Evolutionary conservation across 2,329 filamentous ascomycete species (phyloP).

Genomic region (Sarocladium brachiariae): DNA sequence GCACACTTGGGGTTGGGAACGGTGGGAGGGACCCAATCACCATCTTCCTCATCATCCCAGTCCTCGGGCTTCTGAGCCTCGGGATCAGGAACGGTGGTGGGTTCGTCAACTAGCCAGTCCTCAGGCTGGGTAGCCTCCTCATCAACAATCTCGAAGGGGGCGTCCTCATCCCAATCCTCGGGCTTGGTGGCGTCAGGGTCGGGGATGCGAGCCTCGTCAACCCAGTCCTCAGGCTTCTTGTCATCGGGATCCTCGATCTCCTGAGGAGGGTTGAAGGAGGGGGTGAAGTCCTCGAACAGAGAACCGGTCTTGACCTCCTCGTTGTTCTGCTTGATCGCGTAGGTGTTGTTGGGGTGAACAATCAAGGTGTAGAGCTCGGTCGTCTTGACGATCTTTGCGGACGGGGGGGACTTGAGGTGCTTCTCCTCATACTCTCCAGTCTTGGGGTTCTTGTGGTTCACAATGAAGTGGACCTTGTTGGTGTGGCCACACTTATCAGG

Average conservation of each 20-base stretch:
- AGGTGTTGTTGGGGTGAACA: constrained; percentile 94
- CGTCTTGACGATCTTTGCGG: constrained; percentile 84
- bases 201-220: constrained; percentile 83
- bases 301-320: constrained; percentile 81
- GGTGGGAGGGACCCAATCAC: constrained; percentile 88
- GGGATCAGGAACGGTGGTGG: constrained; percentile 76
- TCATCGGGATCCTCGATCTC: constrained; percentile 96
- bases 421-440: constrained; percentile 99
- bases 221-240: constrained; percentile 91
- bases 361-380: constrained; percentile 94
- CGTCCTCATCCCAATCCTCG: constrained; percentile 98
- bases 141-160: constrained; percentile 91
- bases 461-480: constrained; percentile 98
- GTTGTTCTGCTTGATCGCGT: constrained; percentile 85
- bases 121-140: constrained; percentile 86
- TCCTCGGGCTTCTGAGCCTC: constrained; percentile 97
- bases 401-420: constrained; percentile 79
- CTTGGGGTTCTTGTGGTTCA: constrained; percentile 99
- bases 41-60: constrained; percentile 99
- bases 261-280: constrained; percentile 85
- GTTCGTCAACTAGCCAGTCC: constrained; percentile 93
- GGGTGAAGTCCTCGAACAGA: constrained; percentile 88
- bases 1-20: constrained; percentile 94
- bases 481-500: constrained; percentile 98
- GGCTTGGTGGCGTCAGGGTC: constrained; percentile 95